Evolutionary conservation across 2,329 filamentous ascomycete species (phyloP).

Genomic region (Colletotrichum shisoi): DNA sequence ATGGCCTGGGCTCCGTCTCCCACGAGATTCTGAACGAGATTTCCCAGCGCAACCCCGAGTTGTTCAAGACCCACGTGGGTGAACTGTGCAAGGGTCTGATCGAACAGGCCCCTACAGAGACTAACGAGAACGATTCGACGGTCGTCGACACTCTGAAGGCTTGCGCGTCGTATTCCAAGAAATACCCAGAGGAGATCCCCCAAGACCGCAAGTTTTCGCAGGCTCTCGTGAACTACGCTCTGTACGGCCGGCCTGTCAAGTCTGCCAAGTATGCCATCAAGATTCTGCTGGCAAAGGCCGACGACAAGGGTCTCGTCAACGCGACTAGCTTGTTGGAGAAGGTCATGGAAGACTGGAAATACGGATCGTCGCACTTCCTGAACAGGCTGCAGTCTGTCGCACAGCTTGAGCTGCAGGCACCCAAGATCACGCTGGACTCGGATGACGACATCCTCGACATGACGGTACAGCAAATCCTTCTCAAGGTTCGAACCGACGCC

Average conservation of each 20-base stretch:
- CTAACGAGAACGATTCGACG: conserved; percentile 71
- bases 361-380: conserved; percentile 77
- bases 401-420: conserved; percentile 78
- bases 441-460: conserved; percentile 82
- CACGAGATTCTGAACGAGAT: conserved; percentile 93
- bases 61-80: conserved; percentile 91
- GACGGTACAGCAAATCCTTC: conserved; percentile 75
- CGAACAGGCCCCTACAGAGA: conserved; percentile 76
- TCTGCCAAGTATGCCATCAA: conserved; percentile 94
- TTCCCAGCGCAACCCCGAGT: conserved; percentile 84
- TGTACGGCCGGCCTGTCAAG: conserved; percentile 80
- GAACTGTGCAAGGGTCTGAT: conserved; percentile 89
- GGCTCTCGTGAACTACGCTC: conserved; percentile 81
- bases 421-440: conserved; percentile 74
- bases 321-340: conserved; percentile 83
- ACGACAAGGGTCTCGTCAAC: conserved; percentile 80
- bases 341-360: conserved; percentile 76
- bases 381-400: conserved; percentile 75
- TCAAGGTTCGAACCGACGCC: conserved; percentile 71
- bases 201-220: conserved; percentile 81
- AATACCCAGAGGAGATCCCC: conserved; percentile 83
- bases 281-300: conserved; percentile 78
- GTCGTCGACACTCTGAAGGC: conserved; percentile 94
- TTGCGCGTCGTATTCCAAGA: conserved; percentile 88
- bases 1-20: conserved; percentile 77